These are phyloP conservation scores for Micractinium sp. DNA, from an alignment of 139 green algal genomes.

Conservation along the genomic window DNA sequence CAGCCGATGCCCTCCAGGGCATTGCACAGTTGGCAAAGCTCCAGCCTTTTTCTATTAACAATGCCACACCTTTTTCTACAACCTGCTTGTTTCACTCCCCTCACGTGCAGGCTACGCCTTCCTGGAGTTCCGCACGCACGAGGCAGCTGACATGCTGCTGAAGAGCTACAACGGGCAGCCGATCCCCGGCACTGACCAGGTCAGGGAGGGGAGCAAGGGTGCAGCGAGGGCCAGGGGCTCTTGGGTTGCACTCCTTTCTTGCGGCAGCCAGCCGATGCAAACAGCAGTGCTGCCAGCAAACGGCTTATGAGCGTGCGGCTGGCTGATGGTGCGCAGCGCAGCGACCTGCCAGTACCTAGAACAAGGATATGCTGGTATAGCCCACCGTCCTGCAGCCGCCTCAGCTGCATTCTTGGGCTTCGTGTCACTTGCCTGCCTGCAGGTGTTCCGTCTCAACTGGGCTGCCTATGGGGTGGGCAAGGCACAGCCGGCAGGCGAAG, in stretches of 20 bases:
- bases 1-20: too few species aligned
- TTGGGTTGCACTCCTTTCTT: too few species aligned
- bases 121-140: slow-evolving; percentile 75
- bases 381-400: neutral
- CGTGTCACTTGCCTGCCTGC: neutral
- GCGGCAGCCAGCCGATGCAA: too few species aligned
- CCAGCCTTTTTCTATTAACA: too few species aligned
- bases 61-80: too few species aligned
- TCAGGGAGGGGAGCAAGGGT: neutral
- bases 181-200: slow-evolving; percentile 75
- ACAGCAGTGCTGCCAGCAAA: too few species aligned
- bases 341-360: too few species aligned
- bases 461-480: slow-evolving; percentile 80
- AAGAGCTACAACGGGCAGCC: slow-evolving; percentile 69
- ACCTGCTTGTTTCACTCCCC: neutral
- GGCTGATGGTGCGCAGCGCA: too few species aligned
- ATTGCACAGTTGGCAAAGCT: too few species aligned
- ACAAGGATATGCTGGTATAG: too few species aligned
- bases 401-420: neutral
- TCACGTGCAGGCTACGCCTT: slow-evolving; percentile 75
- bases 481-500: slow-evolving; percentile 42
- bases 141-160: slow-evolving; percentile 68
- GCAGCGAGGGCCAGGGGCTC: too few species aligned
- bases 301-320: too few species aligned
- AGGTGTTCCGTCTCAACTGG: slow-evolving; percentile 85